These are phyloP conservation scores for Warburgia ugandensis DNA, from an alignment of 164 flowering plant genomes.

Conservation along the genomic window DNA sequence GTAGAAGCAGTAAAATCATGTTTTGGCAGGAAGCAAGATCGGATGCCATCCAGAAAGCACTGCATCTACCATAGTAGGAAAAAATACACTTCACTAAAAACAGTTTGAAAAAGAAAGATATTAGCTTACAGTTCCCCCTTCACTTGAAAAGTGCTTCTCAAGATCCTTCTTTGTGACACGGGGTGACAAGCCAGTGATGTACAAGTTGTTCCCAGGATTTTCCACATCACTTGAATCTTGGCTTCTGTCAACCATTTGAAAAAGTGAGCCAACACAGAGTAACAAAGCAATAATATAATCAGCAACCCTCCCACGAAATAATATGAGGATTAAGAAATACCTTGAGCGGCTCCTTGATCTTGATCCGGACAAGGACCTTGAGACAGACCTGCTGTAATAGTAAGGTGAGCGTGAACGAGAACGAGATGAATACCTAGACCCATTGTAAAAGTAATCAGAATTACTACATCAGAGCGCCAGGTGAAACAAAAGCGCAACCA, in stretches of 20 bases:
- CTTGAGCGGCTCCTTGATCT: conserved; percentile 55
- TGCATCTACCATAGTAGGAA: too few relatives aligned
- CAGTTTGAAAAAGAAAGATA: background rate
- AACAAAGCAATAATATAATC: background rate
- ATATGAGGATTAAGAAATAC: conserved; percentile 11
- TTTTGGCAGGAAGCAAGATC: background rate
- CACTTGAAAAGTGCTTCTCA: conserved; percentile 74
- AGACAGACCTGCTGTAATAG: conserved; percentile 36
- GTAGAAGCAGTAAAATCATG: background rate
- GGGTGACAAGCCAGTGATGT: conserved; percentile 83
- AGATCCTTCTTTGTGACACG: conserved; percentile 72
- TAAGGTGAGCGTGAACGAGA: too few relatives aligned
- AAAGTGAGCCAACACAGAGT: background rate
- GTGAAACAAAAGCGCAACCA: too few relatives aligned
- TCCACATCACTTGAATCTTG: conserved; percentile 52
- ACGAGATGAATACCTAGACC: conserved; percentile 34
- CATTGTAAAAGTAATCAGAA: background rate
- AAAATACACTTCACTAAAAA: background rate
- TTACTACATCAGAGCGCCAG: background rate
- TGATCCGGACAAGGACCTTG: conserved; percentile 46
- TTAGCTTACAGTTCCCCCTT: conserved; percentile 55
- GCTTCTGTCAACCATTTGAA: conserved; percentile 40
- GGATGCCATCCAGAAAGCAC: too few relatives aligned
- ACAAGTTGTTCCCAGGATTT: conserved; percentile 90
- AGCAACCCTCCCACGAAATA: background rate